Evolutionary conservation across 1,139 yeast genomes (phyloP).

Genomic region (Protomyces lactucae-debilis): DNA sequence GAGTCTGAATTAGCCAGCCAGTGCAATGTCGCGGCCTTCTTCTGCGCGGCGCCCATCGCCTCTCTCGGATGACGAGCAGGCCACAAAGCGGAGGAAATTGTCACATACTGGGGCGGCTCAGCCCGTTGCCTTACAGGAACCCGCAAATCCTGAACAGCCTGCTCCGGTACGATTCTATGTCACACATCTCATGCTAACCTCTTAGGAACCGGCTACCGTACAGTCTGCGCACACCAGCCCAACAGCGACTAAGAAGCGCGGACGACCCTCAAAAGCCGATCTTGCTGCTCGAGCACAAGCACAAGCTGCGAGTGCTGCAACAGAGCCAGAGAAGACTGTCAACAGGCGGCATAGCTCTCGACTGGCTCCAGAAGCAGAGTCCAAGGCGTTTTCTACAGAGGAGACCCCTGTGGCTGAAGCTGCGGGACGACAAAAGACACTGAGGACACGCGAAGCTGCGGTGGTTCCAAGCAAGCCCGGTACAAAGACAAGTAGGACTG

Average conservation of each 20-base stretch:
- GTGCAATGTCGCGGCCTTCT: neutral
- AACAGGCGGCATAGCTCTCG: neutral
- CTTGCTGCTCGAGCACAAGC: neutral
- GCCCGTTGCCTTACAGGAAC: too few species aligned
- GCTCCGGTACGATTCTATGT: too few species aligned
- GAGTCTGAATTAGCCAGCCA: too few species aligned
- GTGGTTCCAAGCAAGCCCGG: neutral
- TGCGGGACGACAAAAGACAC: neutral
- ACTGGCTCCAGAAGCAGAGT: neutral
- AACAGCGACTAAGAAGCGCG: neutral
- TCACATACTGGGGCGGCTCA: neutral
- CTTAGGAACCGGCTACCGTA: too few species aligned
- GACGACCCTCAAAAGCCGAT: neutral
- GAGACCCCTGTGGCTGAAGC: neutral
- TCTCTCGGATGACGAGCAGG: neutral
- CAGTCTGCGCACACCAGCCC: neutral
- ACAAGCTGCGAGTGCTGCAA: neutral
- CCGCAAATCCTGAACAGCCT: too few species aligned
- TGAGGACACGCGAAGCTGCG: neutral
- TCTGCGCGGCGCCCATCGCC: neutral
- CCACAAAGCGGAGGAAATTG: neutral
- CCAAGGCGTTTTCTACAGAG: neutral
- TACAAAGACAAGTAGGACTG: neutral
- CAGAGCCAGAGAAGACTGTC: neutral
- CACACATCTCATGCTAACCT: too few species aligned